Evolutionary conservation across 2,329 filamentous ascomycete species (phyloP).

Genomic region (Aspergillus tubingensis): DNA sequence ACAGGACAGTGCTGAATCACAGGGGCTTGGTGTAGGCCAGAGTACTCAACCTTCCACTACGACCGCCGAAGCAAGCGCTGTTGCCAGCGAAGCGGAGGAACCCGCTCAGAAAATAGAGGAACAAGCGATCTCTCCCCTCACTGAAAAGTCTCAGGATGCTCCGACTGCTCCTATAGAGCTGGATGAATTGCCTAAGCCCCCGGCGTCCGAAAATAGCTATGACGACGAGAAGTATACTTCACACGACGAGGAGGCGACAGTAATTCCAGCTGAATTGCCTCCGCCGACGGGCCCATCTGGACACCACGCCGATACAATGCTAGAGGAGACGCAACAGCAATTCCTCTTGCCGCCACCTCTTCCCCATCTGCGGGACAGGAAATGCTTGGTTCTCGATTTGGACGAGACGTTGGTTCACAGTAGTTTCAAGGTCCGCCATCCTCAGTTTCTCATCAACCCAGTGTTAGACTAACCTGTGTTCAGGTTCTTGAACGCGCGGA

Average conservation of each 20-base stretch:
- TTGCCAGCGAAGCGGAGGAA: slow-evolving; percentile 23
- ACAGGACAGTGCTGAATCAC: slow-evolving; percentile 21
- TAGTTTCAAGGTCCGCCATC: slow-evolving; percentile 81
- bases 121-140: slow-evolving; percentile 9
- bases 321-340: slow-evolving; percentile 56
- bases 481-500: slow-evolving; percentile 97
- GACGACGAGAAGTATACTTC: slow-evolving; percentile 48
- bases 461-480: slow-evolving; percentile 13
- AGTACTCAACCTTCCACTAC: slow-evolving; percentile 10
- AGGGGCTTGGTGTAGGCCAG: slow-evolving; percentile 1
- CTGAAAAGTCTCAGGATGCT: slow-evolving; percentile 23
- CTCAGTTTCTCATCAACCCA: background rate
- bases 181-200: slow-evolving; percentile 57
- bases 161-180: slow-evolving; percentile 43
- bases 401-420: slow-evolving; percentile 98
- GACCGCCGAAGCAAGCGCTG: slow-evolving; percentile 14
- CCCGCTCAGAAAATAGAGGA: slow-evolving; percentile 23
- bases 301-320: slow-evolving; percentile 35
- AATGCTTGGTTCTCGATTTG: slow-evolving; percentile 91
- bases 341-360: slow-evolving; percentile 80
- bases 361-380: slow-evolving; percentile 79
- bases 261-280: slow-evolving; percentile 49
- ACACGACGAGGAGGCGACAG: slow-evolving; percentile 44
- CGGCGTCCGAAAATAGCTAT: slow-evolving; percentile 47
- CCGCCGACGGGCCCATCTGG: slow-evolving; percentile 52